Base-by-base conservation (phyloP, 2,329 filamentous ascomycete genomes). In the Ophiocordyceps camponoti-floridani region DNA sequence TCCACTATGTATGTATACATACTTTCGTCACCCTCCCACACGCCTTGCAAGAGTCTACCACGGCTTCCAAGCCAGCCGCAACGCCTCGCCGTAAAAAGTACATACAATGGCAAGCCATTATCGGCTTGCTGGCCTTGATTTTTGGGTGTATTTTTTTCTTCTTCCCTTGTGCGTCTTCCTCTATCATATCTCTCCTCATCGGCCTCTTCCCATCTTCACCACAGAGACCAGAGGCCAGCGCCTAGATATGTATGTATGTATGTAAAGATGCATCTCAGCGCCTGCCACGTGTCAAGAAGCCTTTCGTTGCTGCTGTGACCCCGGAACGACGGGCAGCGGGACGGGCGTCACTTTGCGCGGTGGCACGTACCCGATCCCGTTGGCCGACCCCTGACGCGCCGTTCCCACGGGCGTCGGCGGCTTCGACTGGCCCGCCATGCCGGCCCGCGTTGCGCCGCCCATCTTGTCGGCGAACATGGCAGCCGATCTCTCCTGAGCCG, bases 311-410 rank as follows among this genome's bases (percentile, higher is more conserved):
- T 42, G 47, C 41, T 58, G 57, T n/a, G 60, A 56, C 19, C 62
- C 62, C 7, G 64, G 64, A 42, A 66, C 65, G 14, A 61, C 57
- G 4, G 65, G 65, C 23, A 67, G 56, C 4, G 65, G 65, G 9
- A 67, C 65, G 7, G 65, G 65, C 18, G 65, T 67, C 31, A 67
- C 63, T 50, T 65, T 67, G 33, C 61, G 54, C 5, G 59, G 62
- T 3, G 63, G 61, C 33, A 58, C 47, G 42, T 55, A 57, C 13
- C 37, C 43, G 2, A 60, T 58, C 4, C 60, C 62, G 11, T 62
- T 63, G 42, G 62, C 64, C 43, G 56, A 45, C 18, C 53, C 56
- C 38, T 51, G 52, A 45, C 56, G 54, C 43, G 54, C 31, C n/a
- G 13, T 12, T n/a, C 12, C 31, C 31, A 6, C 31, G 31, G 31